phyloP scores from a whole-genome alignment of 345 rosid genomes.

The Melaleuca alternifolia region DNA sequence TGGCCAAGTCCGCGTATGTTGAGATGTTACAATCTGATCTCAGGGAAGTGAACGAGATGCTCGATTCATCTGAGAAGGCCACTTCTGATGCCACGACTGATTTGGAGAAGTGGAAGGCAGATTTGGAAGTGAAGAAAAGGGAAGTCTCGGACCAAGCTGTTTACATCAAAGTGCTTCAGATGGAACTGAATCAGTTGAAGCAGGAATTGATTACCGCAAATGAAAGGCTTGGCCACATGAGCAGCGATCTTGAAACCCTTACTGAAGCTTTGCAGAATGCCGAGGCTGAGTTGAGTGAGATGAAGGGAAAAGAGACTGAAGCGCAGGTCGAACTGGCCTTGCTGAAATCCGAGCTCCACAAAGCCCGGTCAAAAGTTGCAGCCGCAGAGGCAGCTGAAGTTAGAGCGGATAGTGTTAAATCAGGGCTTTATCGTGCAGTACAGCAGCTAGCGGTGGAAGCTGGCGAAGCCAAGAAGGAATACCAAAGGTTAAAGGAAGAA shows the following conservation, averaged over 20 bases:
- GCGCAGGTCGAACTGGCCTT: constrained; percentile 22
- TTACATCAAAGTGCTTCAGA: constrained; percentile 8
- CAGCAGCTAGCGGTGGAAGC: constrained; percentile 26
- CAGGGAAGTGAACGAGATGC: constrained; percentile 4
- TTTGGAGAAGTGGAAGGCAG: constrained; percentile 6
- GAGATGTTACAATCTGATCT: constrained; percentile 16
- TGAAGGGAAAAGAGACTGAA: constrained; percentile 19
- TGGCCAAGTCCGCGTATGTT: constrained; percentile 5
- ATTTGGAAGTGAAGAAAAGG: constrained; percentile 13
- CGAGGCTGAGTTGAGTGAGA: constrained; percentile 9
- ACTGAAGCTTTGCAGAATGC: constrained; percentile 8
- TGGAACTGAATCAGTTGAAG: constrained; percentile 17
- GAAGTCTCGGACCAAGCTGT: constrained; percentile 18
- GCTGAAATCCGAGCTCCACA: constrained; percentile 26
- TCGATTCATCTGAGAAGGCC: constrained; percentile 12
- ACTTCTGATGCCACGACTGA: constrained; percentile 7
- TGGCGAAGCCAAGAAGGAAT: constrained; percentile 19
- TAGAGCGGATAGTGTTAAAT: constrained; percentile 11
- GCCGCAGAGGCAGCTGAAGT: constrained; percentile 34
- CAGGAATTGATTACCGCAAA: constrained; percentile 8
- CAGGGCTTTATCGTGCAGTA: constrained; percentile 21
- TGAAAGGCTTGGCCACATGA: constrained; percentile 7
- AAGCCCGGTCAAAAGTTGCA: constrained; percentile 14
- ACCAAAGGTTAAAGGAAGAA: constrained; percentile 9
- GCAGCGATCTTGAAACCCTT: constrained; percentile 7